phyloP scores from a whole-genome alignment of 257 asterid species.

The Ilex aquifolium region DNA sequence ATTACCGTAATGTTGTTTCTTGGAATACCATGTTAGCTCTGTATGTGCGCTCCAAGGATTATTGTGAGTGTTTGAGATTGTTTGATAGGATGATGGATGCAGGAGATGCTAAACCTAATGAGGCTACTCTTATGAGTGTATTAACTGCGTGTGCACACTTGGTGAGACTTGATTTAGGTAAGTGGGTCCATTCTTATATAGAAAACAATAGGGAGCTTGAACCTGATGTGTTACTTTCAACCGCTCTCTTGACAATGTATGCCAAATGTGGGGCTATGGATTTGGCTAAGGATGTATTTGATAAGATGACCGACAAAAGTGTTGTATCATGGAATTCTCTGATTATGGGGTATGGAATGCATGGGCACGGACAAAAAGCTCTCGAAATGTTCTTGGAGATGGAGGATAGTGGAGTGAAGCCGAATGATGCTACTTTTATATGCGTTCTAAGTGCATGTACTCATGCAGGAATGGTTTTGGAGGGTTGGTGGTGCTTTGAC shows the following conservation, averaged over 20 bases:
- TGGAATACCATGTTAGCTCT: conserved; percentile 38
- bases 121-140: conserved; percentile 33
- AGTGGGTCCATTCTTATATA: conserved; percentile 31
- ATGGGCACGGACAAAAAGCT: conserved; percentile 32
- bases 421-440: conserved; percentile 36
- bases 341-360: conserved; percentile 34
- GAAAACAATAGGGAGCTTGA: conserved; percentile 13
- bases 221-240: conserved; percentile 29
- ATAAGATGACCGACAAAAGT: conserved; percentile 28
- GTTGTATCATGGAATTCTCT: conserved; percentile 38
- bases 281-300: conserved; percentile 31
- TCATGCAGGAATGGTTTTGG: conserved; percentile 31
- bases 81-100: conserved; percentile 29
- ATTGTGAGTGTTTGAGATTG: conserved; percentile 21
- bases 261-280: conserved; percentile 29
- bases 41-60: conserved; percentile 28
- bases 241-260: conserved; percentile 31
- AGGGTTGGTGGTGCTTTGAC: conserved; percentile 38
- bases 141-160: conserved; percentile 34
- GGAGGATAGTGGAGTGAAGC: conserved; percentile 25
- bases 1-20: conserved; percentile 21
- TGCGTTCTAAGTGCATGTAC: conserved; percentile 32
- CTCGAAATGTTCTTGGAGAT: conserved; percentile 31
- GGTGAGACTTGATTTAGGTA: conserved; percentile 33
- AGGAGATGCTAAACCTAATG: conserved; percentile 30